Conservation (phyloP, 148 eudicot genomes). For the Pharnaceum exiguum region DNA sequence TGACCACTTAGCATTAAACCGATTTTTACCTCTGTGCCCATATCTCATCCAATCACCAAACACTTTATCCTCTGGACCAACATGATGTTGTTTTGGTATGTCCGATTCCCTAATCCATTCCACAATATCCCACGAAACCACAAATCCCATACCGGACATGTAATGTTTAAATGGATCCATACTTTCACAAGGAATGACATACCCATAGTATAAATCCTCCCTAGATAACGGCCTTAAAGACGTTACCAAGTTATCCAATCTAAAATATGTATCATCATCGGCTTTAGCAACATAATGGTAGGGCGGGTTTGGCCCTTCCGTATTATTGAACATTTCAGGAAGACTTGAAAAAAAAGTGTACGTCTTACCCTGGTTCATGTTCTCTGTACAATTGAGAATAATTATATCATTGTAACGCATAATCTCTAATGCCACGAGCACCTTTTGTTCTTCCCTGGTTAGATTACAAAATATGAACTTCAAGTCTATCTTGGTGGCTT, state of each 20-base stretch:
- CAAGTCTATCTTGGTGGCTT: conserved; percentile 53
- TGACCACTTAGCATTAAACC: conserved; percentile 86
- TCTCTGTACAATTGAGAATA: conserved; percentile 72
- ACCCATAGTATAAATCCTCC: conserved; percentile 85
- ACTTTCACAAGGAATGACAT: conserved; percentile 74
- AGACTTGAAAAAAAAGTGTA: conserved; percentile 79
- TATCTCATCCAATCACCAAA: conserved; percentile 76
- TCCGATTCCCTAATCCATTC: conserved; percentile 76
- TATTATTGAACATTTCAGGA: conserved; percentile 43
- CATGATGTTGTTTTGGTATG: conserved; percentile 49
- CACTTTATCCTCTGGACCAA: conserved; percentile 74
- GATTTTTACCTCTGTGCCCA: conserved; percentile 57
- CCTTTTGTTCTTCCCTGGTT: conserved; percentile 78
- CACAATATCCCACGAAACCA: conserved; percentile 80
- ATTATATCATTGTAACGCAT: conserved; percentile 75
- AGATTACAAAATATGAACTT: conserved; percentile 88
- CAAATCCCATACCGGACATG: conserved; percentile 92
- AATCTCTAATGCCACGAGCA: conserved; percentile 74
- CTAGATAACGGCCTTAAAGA: conserved; percentile 67
- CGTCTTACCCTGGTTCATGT: conserved; percentile 91
- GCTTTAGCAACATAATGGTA: conserved; percentile 84
- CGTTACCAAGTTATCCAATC: conserved; percentile 54
- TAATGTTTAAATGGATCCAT: conserved; percentile 82
- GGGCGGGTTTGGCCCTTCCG: conserved; percentile 41
- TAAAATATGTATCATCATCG: conserved; percentile 72